Evolutionary conservation across 129 eudicot species (phyloP).

Genomic region (Helichrysum umbraculigerum): DNA sequence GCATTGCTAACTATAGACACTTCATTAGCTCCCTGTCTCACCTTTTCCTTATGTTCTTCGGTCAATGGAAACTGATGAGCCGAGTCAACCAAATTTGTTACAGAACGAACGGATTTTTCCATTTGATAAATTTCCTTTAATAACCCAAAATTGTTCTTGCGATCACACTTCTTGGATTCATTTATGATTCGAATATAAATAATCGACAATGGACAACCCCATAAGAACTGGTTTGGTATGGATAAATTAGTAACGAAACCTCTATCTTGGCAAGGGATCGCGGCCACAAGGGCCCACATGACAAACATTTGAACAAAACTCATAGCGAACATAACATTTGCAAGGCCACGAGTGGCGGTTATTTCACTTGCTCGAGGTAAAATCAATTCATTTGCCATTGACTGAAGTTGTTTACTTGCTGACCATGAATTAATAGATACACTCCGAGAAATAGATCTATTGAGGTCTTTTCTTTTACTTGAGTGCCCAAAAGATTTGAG

Average conservation of each 20-base stretch:
- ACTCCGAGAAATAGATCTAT: slow-evolving; percentile 60
- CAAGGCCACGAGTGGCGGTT: slow-evolving; percentile 44
- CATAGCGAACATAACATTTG: slow-evolving; percentile 53
- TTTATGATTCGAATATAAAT: slow-evolving; percentile 54
- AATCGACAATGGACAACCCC: slow-evolving; percentile 48
- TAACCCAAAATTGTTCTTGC: slow-evolving; percentile 44
- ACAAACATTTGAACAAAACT: slow-evolving; percentile 57
- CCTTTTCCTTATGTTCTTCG: slow-evolving; percentile 49
- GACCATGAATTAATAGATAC: slow-evolving; percentile 55
- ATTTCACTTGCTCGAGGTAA: slow-evolving; percentile 52
- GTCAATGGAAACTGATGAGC: slow-evolving; percentile 46
- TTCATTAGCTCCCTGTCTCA: slow-evolving; percentile 38
- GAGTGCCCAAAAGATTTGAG: slow-evolving; percentile 54
- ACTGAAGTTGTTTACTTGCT: slow-evolving; percentile 68
- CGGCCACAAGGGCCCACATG: slow-evolving; percentile 69
- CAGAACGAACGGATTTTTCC: slow-evolving; percentile 41
- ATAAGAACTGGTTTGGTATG: slow-evolving; percentile 47
- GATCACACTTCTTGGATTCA: slow-evolving; percentile 55
- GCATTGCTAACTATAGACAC: slow-evolving; percentile 37
- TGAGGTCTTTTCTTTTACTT: slow-evolving; percentile 39
- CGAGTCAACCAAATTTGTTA: slow-evolving; percentile 58
- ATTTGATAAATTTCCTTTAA: slow-evolving; percentile 55
- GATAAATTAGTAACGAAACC: slow-evolving; percentile 43
- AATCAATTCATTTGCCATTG: slow-evolving; percentile 41
- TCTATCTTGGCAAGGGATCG: slow-evolving; percentile 69